Conservation (phyloP, 163 green algal species). For the Trebouxia gelatinosa region DNA sequence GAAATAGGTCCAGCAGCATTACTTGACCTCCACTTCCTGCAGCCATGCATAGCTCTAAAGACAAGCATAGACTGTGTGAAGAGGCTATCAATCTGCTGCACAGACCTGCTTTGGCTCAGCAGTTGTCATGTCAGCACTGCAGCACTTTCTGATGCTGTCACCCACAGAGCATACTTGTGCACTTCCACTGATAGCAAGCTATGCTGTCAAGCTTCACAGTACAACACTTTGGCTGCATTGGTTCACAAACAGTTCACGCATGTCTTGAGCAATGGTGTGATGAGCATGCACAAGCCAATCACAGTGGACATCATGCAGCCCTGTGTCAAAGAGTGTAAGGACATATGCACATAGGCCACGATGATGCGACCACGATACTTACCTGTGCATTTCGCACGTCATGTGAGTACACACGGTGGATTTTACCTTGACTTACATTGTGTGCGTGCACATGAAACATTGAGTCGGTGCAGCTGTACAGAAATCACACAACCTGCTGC, state of each 20-base stretch:
- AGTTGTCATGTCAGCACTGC: too few species aligned
- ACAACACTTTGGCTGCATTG: background rate
- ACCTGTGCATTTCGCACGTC: background rate
- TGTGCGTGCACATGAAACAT: background rate
- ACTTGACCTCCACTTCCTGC: background rate
- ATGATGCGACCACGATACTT: background rate
- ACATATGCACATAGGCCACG: background rate
- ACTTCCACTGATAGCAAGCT: background rate
- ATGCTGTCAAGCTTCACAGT: background rate
- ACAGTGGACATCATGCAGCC: too few species aligned
- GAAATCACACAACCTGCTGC: background rate
- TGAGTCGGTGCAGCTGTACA: background rate
- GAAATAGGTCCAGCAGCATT: conserved; percentile 19
- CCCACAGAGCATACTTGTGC: too few species aligned
- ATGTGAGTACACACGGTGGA: background rate
- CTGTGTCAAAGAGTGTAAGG: too few species aligned
- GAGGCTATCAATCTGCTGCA: background rate
- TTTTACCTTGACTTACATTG: background rate
- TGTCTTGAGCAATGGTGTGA: too few species aligned
- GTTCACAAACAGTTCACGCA: too few species aligned
- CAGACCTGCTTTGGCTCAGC: background rate
- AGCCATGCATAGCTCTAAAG: background rate
- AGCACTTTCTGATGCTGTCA: too few species aligned
- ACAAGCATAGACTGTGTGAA: background rate
- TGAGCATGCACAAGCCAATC: too few species aligned